Percentiles rank a stretch among this genome's conserved stretches.
phyloP scores from a whole-genome alignment of 208 protist species.

The Leishmania tropica region DNA sequence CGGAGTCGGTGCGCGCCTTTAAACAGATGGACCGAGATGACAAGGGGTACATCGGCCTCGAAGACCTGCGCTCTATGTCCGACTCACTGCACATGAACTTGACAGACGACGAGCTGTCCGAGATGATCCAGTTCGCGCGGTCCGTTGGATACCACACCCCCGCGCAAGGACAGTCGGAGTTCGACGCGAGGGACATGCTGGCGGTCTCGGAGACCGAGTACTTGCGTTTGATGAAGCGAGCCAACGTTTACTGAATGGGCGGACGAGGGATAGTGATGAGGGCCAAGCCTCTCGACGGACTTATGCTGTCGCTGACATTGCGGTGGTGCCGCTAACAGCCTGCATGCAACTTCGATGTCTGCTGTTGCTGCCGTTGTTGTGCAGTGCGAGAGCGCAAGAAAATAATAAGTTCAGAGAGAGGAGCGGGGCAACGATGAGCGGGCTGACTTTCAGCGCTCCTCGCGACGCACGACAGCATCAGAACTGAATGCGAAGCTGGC shows the following conservation, averaged over 20 bases:
- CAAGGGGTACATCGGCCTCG: slow-evolving; percentile 93
- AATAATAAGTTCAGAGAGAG: neutral
- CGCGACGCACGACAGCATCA: neutral
- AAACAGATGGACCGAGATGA: slow-evolving; percentile 92
- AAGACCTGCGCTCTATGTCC: slow-evolving; percentile 95
- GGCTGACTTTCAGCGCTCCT: neutral
- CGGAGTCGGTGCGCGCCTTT: slow-evolving; percentile 93
- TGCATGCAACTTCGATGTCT: neutral
- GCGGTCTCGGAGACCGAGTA: slow-evolving; percentile 95
- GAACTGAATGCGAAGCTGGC: neutral
- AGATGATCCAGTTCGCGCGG: slow-evolving; percentile 97
- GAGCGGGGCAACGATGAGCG: neutral
- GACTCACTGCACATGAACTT: slow-evolving; percentile 92
- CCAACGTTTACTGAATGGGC: slow-evolving; percentile 77
- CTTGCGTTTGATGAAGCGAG: slow-evolving; percentile 96
- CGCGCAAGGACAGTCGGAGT: slow-evolving; percentile 44
- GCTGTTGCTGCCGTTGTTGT: neutral
- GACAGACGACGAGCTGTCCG: slow-evolving; percentile 96
- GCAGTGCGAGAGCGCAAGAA: neutral
- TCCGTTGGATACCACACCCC: slow-evolving; percentile 34
- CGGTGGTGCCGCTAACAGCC: neutral
- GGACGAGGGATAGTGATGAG: too few species aligned
- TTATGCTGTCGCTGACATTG: neutral
- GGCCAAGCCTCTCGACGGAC: neutral
- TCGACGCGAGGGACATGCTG: slow-evolving; percentile 64